These are phyloP conservation scores for Borovskyia barvae DNA, from an alignment of 208 protist species.

Conservation along the genomic window DNA sequence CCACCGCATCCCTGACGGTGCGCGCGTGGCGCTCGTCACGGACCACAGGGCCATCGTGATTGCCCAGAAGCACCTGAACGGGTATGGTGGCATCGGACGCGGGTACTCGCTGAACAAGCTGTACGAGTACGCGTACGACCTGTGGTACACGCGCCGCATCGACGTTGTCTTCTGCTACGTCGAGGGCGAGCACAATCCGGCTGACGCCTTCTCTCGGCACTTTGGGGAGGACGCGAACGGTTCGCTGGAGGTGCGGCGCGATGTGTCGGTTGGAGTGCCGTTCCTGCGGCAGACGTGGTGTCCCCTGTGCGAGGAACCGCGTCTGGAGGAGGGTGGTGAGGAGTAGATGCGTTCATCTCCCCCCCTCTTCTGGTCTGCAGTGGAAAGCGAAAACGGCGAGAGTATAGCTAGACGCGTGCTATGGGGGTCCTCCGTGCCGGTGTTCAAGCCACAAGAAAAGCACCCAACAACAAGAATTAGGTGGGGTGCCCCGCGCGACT, in stretches of 20 bases:
- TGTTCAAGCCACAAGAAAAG: too few relatives aligned
- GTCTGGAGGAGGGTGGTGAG: too few relatives aligned
- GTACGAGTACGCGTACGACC: constrained; percentile 1
- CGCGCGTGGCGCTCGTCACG: constrained; percentile 1
- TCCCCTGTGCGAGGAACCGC: too few relatives aligned
- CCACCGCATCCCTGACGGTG: background rate
- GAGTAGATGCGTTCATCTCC: too few relatives aligned
- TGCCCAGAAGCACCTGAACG: constrained; percentile 3
- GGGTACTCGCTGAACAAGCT: constrained; percentile 12
- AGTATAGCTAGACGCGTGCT: too few relatives aligned
- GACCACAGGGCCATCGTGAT: constrained; percentile 1
- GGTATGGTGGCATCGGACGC: constrained; percentile 10
- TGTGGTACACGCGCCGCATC: background rate
- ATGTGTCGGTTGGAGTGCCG: background rate
- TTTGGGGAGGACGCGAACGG: constrained; percentile 4
- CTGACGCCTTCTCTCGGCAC: constrained; percentile 8
- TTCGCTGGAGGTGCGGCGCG: background rate
- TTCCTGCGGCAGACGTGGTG: background rate
- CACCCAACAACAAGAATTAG: too few relatives aligned
- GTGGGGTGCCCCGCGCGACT: too few relatives aligned
- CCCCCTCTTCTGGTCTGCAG: too few relatives aligned
- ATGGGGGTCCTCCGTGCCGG: too few relatives aligned
- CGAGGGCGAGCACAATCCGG: constrained; percentile 11
- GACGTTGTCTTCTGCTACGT: constrained; percentile 11
- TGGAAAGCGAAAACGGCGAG: too few relatives aligned